Evolutionary conservation across 2,329 filamentous ascomycete genomes (phyloP).

Genomic region (Aspergillus sojae): DNA sequence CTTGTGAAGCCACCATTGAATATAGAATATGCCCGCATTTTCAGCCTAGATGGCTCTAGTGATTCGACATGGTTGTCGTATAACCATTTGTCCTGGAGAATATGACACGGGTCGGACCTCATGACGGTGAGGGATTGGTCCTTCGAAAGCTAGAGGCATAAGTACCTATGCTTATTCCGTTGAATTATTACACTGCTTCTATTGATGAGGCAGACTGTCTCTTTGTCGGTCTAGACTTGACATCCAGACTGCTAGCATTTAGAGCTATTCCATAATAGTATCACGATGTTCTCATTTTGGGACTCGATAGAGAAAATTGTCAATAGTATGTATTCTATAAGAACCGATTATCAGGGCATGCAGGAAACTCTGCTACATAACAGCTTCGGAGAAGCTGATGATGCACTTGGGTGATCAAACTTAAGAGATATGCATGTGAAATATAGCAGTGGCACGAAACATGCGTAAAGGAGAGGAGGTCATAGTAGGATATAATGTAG

Average conservation of each 20-base stretch:
- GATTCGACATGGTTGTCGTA: neutral
- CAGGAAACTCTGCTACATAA: neutral
- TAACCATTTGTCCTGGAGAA: neutral
- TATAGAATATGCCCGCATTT: neutral
- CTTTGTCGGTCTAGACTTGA: neutral
- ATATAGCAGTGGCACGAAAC: slow-evolving; percentile 8
- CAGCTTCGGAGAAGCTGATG: neutral
- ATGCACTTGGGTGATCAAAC: slow-evolving; percentile 5
- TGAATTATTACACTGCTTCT: neutral
- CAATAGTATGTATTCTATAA: neutral
- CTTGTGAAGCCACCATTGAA: neutral
- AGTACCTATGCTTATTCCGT: neutral
- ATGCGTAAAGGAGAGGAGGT: slow-evolving; percentile 12
- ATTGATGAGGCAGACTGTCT: neutral
- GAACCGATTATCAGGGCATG: neutral
- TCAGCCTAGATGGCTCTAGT: neutral
- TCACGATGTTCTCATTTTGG: neutral
- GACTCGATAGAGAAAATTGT: neutral
- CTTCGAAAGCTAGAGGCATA: neutral
- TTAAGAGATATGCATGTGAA: slow-evolving; percentile 14
- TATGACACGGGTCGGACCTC: neutral
- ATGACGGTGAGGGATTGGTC: neutral
- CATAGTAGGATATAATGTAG: slow-evolving; percentile 13
- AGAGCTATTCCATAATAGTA: neutral
- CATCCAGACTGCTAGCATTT: neutral